Evolutionary conservation across 371 early-diverging fungal genomes (phyloP), one percentile per base, ranked within the genome.

Genomic region (Mucor plumbeus): DNA sequence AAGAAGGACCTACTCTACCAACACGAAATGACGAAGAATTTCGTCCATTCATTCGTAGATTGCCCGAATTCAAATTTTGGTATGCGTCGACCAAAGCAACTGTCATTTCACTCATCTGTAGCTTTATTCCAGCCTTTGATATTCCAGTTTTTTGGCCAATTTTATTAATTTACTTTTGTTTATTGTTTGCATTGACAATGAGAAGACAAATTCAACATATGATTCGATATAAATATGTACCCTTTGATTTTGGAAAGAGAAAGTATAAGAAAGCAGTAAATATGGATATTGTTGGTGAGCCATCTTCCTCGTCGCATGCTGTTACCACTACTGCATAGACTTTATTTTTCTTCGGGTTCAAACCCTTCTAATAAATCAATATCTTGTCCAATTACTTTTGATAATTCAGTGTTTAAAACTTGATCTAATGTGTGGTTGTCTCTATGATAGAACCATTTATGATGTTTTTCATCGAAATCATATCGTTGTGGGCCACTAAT

Each of bases 401-500:
- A 79, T 60, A 95, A 77, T 78, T 95, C 95, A 4, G 72, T 68
- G 54, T 87, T 87, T 26, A 95, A 77, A 13, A 95, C 63, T 34
- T 83, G 84, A 41, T 91, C 88, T 53, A 95, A 71, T 7, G 87
- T 85, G 55, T 88, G 85, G 44, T 85, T 82, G 47, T 88, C 90
- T 11, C 93, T 85, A 17, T 74, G 71, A 71, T 93, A 92, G 66
- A 93, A 89, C 97, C 97, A 97, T 43, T 75, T 78, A 14, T 81
- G 69, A 19, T 81, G 65, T 14, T 72, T 67, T 1, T 67, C 63
- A 64, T 89, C 88, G 65, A 86, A 92, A 70, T 96, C 95, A 72
- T 91, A 99, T 57, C 97, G 88, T 73, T 92, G 92, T 7, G 97
- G 98, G 7, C 99, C 99, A 75, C 95, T 92, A 36, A 38, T 38